A percentile compares a stretch with the other conserved stretches of the same genome.
These are phyloP conservation scores for Acorus calamus DNA, from an alignment of 106 monocot genomes.

Conservation along the genomic window DNA sequence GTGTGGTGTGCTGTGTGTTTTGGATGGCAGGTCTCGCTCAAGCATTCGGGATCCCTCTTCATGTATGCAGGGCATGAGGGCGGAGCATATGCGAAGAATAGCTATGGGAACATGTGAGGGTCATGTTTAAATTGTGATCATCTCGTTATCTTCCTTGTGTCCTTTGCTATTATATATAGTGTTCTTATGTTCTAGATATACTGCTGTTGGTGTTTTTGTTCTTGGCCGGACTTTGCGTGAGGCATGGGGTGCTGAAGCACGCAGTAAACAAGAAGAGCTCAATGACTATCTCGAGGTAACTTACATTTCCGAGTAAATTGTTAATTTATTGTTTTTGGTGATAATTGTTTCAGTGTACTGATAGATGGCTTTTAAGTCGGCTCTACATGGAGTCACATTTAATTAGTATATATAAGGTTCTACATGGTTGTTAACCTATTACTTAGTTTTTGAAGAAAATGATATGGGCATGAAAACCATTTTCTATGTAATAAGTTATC, in stretches of 20 bases:
- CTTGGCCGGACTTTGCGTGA: conserved; percentile 70
- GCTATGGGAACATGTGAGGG: conserved; percentile 90
- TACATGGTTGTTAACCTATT: too few relatives aligned
- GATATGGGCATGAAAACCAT: too few relatives aligned
- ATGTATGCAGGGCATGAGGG: conserved; percentile 99
- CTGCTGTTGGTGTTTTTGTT: conserved; percentile 99
- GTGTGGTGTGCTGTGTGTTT: neutral
- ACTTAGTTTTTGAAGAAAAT: too few relatives aligned
- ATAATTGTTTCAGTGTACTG: neutral
- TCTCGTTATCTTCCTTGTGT: neutral
- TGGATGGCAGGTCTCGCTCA: conserved; percentile 71
- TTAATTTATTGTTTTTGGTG: neutral
- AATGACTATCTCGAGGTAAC: conserved; percentile 89
- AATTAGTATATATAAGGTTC: too few relatives aligned
- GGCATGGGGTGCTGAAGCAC: conserved; percentile 79
- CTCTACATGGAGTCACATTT: too few relatives aligned
- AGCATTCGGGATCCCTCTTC: conserved; percentile 98
- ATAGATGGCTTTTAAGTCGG: too few relatives aligned
- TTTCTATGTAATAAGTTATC: too few relatives aligned
- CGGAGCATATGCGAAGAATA: conserved; percentile 99
- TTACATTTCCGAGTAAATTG: neutral
- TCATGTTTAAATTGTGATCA: neutral
- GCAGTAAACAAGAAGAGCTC: conserved; percentile 67
- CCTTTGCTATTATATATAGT: neutral
- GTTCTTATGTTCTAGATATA: conserved; percentile 49